phyloP scores from a whole-genome alignment of 306 rosid species.

The peach (Prunus persica) region Prunus_persica_NCBIv2 NC_034013.1:14718001-14718500 shows the following conservation, averaged over 20 bases:
- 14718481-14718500: not conserved
- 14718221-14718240: conserved; percentile 49
- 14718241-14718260: conserved; percentile 53
- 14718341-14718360: conserved; percentile 64
- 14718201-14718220: conserved; percentile 67
- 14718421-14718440: not conserved
- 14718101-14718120: not conserved
- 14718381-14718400: not conserved
- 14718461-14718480: not conserved
- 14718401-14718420: not conserved
- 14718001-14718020: too few relatives aligned
- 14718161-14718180: conserved; percentile 42
- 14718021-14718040: too few relatives aligned
- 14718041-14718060: too few relatives aligned
- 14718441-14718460: not conserved
- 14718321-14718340: conserved; percentile 38
- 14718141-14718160: conserved; percentile 68
- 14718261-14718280: conserved; percentile 47
- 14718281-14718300: conserved; percentile 19
- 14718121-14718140: conserved; percentile 31
- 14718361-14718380: conserved; percentile 69
- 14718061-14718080: not conserved
- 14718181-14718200: conserved; percentile 37
- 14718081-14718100: not conserved
- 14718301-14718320: conserved; percentile 46